Base-by-base conservation (phyloP, 163 green algal species). In the Coccomyxa subellipsoidea region DNA sequence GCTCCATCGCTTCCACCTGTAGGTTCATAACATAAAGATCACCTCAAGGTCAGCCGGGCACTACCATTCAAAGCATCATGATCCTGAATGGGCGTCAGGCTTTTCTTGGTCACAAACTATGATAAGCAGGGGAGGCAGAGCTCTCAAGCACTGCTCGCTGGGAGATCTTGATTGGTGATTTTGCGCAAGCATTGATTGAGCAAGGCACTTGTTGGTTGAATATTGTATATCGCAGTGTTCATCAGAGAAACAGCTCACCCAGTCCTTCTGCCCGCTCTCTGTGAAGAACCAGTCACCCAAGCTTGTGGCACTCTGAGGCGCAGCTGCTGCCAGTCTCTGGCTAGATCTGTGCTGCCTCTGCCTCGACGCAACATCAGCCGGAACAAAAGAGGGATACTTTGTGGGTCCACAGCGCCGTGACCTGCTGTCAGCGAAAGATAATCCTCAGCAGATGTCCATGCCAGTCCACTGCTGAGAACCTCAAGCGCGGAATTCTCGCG, bases 1-100 rank as follows among this genome's bases (percentile, higher is more conserved):
- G 71, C 82, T 96, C 88, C 90, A 96, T 95, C 21, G 93, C 93
- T 66, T 93, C 86, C 27, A 97, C 88, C 92, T 94, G 86, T 40
- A 54, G 25, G 10, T n/a, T n/a, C n/a, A n/a, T 2, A 31, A 79
- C 1, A 9, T 53, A 4, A 38, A 53, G n/a, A 21, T 5, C 18
- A 1, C 29, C 35, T 53, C 9, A 79, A 7, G 12, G n/a, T 7
- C 37, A 7, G 23, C 25, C 31, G 35, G 2, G 34, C 23, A 12
- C 69, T 23, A 39, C 31, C 31, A 54, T 35, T 29, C 32, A 12
- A 79, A 12, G 15, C 72, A 79, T 21, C 35, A 39, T 39, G 25
- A 35, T 79, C 3, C n/a, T n/a, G n/a, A n/a, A n/a, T n/a, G n/a
- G n/a, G n/a, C n/a, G n/a, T n/a, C n/a, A n/a, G n/a, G n/a, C n/a